phyloP scores from a whole-genome alignment of 441 rosid genomes.

The Flueggea neowawraea region DNA sequence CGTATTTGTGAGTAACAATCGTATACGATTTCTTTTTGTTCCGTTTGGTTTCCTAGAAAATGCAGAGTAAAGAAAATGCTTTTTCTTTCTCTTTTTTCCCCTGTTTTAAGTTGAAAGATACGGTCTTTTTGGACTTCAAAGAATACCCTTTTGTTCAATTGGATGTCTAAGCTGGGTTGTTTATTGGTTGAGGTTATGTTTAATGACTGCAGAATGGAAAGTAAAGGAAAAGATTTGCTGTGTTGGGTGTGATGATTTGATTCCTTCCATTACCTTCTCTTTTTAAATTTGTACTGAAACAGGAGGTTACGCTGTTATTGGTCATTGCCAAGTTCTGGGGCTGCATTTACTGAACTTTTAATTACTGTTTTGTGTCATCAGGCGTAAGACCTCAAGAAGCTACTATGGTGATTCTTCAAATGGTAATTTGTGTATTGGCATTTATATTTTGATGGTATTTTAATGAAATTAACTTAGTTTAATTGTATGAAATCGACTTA shows the following conservation, averaged over 20 bases:
- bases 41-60: conserved; percentile 15
- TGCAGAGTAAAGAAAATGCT: conserved; percentile 10
- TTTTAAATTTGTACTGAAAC: neutral
- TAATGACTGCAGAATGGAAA: conserved; percentile 10
- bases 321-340: neutral
- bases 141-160: neutral
- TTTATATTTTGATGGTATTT: neutral
- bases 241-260: neutral
- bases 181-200: conserved; percentile 8
- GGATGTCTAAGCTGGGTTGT: neutral
- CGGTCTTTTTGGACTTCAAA: neutral
- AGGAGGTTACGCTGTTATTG: neutral
- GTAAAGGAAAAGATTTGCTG: neutral
- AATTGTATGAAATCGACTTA: neutral
- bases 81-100: neutral
- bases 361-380: conserved; percentile 23
- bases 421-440: conserved; percentile 30
- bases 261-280: neutral
- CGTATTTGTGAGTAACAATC: conserved; percentile 43
- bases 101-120: conserved; percentile 1
- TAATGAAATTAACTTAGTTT: neutral
- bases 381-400: conserved; percentile 52
- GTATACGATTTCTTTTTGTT: conserved; percentile 5
- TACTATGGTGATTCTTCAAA: conserved; percentile 34
- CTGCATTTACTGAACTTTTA: conserved; percentile 1